A percentile compares a stretch with the other conserved stretches of the same genome.
phyloP scores from a whole-genome alignment of 2,329 filamentous ascomycete species.

The Fusarium setosum region DNA sequence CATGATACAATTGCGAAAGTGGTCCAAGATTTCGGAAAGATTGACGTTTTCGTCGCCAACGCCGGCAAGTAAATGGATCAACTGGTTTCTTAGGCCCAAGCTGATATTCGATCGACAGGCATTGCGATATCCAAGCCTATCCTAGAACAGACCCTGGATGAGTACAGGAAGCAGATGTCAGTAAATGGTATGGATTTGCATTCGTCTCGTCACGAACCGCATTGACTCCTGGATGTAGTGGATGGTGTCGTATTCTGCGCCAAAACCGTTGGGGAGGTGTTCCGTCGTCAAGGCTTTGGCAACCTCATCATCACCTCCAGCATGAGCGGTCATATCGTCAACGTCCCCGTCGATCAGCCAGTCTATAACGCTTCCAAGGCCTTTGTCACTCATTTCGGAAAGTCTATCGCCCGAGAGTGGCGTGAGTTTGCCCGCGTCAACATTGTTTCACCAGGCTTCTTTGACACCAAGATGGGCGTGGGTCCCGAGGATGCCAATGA shows the following conservation, averaged over 20 bases:
- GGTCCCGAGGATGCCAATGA: constrained; percentile 55
- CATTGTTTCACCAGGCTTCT: constrained; percentile 58
- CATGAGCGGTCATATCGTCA: constrained; percentile 60
- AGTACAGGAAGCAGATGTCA: constrained; percentile 61
- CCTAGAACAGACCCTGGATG: constrained; percentile 62
- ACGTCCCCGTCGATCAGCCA: constrained; percentile 62
- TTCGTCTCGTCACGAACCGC: rapidly evolving
- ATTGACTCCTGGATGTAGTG: constrained; percentile 45
- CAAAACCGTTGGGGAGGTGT: constrained; percentile 55
- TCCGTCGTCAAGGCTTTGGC: constrained; percentile 54
- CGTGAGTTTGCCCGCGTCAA: constrained; percentile 66
- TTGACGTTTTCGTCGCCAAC: constrained; percentile 35
- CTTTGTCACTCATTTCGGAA: constrained; percentile 63
- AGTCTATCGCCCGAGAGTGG: constrained; percentile 65
- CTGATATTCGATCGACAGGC: background rate
- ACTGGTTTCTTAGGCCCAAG: background rate
- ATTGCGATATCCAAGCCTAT: constrained; percentile 61
- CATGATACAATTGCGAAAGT: constrained; percentile 23
- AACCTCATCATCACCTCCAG: constrained; percentile 62
- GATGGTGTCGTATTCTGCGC: constrained; percentile 59
- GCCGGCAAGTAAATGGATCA: constrained; percentile 41
- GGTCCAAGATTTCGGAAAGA: constrained; percentile 27
- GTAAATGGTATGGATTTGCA: constrained; percentile 57
- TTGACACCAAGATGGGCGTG: constrained; percentile 63
- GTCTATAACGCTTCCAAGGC: constrained; percentile 67